Conservation (phyloP, 345 rosid species). For the Syzygium grande region DNA sequence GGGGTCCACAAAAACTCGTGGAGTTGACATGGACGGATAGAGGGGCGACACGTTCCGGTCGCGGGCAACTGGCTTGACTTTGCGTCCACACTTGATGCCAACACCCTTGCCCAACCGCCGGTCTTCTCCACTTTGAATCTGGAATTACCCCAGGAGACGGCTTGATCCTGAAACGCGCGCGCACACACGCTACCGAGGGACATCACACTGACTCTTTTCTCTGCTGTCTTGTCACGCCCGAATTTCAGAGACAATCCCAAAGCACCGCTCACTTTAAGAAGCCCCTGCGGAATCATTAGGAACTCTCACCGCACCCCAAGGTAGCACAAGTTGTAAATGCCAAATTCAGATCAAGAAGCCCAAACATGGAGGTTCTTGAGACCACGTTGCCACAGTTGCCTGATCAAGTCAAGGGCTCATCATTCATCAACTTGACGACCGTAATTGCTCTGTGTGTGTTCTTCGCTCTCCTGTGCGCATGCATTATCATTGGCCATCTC, state of each 20-base stretch:
- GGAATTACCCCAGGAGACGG: not conserved
- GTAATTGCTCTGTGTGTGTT: constrained; percentile 42
- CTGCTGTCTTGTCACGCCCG: not conserved
- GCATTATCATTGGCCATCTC: constrained; percentile 56
- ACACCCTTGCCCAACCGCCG: constrained; percentile 9
- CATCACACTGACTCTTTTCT: too few species aligned
- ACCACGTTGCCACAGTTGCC: constrained; percentile 4
- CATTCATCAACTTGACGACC: constrained; percentile 22
- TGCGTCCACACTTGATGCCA: not conserved
- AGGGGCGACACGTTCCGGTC: not conserved
- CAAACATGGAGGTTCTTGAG: constrained; percentile 26
- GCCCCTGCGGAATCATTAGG: not conserved
- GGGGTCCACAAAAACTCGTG: not conserved
- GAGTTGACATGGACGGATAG: not conserved
- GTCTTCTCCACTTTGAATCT: constrained; percentile 25
- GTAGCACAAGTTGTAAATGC: not conserved
- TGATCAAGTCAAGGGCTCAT: constrained; percentile 3
- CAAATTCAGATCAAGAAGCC: not conserved
- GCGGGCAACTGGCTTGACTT: not conserved
- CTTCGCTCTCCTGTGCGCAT: constrained; percentile 55
- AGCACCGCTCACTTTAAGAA: not conserved
- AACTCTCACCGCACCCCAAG: not conserved
- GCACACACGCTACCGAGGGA: not conserved
- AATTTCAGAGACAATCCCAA: not conserved
- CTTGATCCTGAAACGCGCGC: not conserved